Evolutionary conservation across 495 filamentous ascomycete genomes (phyloP), one percentile per base, ranked within the genome.

Genomic region (Glarea lozoyensis): DNA sequence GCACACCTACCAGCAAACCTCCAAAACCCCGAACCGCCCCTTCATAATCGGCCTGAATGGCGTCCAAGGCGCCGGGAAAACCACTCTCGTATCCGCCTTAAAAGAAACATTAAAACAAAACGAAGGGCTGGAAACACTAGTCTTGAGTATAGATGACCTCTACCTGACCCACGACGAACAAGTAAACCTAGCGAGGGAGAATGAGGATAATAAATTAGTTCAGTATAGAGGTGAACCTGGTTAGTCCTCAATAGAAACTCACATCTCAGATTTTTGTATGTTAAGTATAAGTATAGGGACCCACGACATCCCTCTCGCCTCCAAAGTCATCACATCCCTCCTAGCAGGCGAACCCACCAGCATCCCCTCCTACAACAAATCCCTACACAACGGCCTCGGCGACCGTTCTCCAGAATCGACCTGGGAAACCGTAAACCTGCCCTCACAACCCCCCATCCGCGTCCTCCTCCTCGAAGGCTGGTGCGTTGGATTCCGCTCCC

Each of bases 391-490:
- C 21, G 90, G 90, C 9, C 69, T 80, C 38, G 92, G 92, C 6
- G 90, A 95, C 62, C 82, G 88, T 13, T 61, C 75, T 2, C 74
- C 78, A 0, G 58, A 66, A 25, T 61, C 54, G 3, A 46, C 68
- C 35, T 94, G 86, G 85, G 54, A 69, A 35, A 56, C 57, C 1
- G 74, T 86, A 18, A 87, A 88, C 62, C 54, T 45, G 12, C 70
- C 72, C 9, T 69, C 61, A 1, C 61, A 68, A 39, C 45, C 63
- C 11, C 65, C 60, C 27, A 62, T 85, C 19, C 67, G 79, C 43
- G 72, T 84, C 16, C 68, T 96, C 1, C 75, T 97, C 33, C 80
- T 97, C 43, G 90, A 97, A 57, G 90, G 90, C 12, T 97, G 90
- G 90, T 78, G 84, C 61, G 81, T 94, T 23, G 90, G 88, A 1